Evolutionary conservation across 352 stramenopile species (phyloP).

Genomic region (Phytophthora syringae): DNA sequence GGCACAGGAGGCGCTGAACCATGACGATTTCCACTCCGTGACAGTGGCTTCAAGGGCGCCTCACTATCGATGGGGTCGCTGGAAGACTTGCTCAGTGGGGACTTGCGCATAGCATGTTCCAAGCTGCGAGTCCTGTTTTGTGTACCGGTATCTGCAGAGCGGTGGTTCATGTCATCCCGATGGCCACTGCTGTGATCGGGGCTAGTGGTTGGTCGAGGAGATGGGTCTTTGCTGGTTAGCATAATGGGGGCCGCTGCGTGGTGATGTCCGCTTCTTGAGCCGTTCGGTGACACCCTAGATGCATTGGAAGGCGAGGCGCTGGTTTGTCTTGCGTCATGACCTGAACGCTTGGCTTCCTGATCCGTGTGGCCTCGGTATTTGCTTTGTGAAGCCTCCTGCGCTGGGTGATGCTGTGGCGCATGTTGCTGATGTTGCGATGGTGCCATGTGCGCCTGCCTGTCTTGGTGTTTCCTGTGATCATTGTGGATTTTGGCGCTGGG

Average conservation of each 20-base stretch:
- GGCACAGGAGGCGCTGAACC: conserved; percentile 24
- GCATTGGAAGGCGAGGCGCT: conserved; percentile 18
- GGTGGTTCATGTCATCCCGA: conserved; percentile 38
- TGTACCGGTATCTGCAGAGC: conserved; percentile 32
- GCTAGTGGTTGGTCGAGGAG: conserved; percentile 24
- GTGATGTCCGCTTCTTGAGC: conserved; percentile 22
- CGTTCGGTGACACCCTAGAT: conserved; percentile 25
- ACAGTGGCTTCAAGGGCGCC: conserved; percentile 47
- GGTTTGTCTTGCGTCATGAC: conserved; percentile 37
- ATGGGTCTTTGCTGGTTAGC: conserved; percentile 33
- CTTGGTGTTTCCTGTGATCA: conserved; percentile 35
- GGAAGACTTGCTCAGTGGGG: conserved; percentile 42
- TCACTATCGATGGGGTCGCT: conserved; percentile 46
- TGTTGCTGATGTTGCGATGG: conserved; percentile 27
- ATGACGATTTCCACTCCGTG: conserved; percentile 41
- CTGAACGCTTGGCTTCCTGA: conserved; percentile 45
- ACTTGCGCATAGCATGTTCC: conserved; percentile 50
- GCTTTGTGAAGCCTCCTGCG: conserved; percentile 25
- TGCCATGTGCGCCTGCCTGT: conserved; percentile 32
- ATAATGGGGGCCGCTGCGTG: conserved; percentile 21
- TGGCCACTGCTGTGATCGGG: conserved; percentile 27
- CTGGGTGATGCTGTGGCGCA: conserved; percentile 18
- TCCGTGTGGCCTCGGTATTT: conserved; percentile 41
- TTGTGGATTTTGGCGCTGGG: conserved; percentile 45
- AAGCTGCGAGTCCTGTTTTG: conserved; percentile 53